Evolutionary conservation across 73 alveolate species (phyloP).

Genomic region (Symbiodinium pilosum): DNA sequence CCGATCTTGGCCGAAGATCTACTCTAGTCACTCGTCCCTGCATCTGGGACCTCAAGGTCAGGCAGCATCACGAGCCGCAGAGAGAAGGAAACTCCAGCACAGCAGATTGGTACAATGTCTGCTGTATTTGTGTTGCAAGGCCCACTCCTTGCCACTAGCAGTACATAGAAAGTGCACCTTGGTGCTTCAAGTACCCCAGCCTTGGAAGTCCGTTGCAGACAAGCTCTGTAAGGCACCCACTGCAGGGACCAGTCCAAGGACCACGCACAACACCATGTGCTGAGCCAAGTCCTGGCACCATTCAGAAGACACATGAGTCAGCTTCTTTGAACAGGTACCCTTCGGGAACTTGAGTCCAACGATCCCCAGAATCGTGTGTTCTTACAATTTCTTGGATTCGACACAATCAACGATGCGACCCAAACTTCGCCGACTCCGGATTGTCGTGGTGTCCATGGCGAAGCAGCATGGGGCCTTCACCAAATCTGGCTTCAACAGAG

Average conservation of each 20-base stretch:
- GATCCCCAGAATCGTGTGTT: too few species aligned
- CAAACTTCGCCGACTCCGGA: not conserved
- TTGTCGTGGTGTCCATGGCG: not conserved
- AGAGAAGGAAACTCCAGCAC: too few species aligned
- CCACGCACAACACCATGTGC: slow-evolving; percentile 91
- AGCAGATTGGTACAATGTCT: too few species aligned
- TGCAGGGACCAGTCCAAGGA: slow-evolving; percentile 59
- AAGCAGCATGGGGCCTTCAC: not conserved
- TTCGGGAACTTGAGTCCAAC: too few species aligned
- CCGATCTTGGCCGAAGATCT: too few species aligned
- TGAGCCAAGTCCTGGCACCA: slow-evolving; percentile 34
- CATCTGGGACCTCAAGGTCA: too few species aligned
- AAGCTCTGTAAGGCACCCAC: not conserved
- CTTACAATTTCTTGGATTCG: too few species aligned
- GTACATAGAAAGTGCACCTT: slow-evolving; percentile 50
- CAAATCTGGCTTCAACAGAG: slow-evolving; percentile 45
- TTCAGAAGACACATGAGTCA: not conserved
- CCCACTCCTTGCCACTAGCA: slow-evolving; percentile 36
- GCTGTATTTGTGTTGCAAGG: too few species aligned
- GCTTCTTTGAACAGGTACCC: too few species aligned
- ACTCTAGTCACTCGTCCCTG: too few species aligned
- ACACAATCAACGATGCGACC: too few species aligned
- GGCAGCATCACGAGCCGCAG: too few species aligned
- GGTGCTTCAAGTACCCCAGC: not conserved
- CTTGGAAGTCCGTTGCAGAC: not conserved